Conservation (phyloP, 2,329 filamentous ascomycete genomes). For the Pestalotiopsis sp. region DNA sequence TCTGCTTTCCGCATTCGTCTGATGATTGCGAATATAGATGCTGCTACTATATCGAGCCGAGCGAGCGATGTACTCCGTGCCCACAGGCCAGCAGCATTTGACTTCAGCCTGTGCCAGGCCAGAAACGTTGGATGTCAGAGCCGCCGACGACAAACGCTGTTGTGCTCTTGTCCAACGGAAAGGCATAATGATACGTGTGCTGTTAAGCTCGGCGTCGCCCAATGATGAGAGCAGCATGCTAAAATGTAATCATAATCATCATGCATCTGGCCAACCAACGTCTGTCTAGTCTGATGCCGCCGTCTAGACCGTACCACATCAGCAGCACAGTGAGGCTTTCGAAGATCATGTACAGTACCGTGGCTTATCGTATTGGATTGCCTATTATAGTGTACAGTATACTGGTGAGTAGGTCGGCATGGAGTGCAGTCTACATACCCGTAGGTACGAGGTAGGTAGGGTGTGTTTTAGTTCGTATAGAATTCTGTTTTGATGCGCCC, state of each 20-base stretch:
- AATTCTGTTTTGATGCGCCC: neutral
- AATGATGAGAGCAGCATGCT: neutral
- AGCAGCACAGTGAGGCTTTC: neutral
- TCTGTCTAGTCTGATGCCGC: neutral
- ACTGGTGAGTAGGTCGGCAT: no score
- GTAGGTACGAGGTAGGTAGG: neutral
- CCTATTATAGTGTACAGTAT: no score
- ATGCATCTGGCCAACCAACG: neutral
- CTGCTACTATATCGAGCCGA: no score
- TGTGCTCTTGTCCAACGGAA: neutral
- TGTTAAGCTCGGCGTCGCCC: neutral
- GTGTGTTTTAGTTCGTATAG: neutral
- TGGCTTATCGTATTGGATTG: neutral
- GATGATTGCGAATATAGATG: no score
- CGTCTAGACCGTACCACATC: neutral
- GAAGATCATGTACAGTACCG: neutral
- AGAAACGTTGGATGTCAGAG: neutral
- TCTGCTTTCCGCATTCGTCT: neutral
- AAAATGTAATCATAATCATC: neutral
- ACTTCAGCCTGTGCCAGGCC: neutral
- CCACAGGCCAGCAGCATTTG: neutral
- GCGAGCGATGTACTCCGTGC: no score
- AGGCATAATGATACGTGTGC: neutral
- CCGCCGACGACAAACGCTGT: neutral
- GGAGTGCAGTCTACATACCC: neutral